Percentiles rank a stretch among this genome's conserved stretches.
Conservation (phyloP, 2,329 filamentous ascomycete species). For the Fusarium aywerte region DNA sequence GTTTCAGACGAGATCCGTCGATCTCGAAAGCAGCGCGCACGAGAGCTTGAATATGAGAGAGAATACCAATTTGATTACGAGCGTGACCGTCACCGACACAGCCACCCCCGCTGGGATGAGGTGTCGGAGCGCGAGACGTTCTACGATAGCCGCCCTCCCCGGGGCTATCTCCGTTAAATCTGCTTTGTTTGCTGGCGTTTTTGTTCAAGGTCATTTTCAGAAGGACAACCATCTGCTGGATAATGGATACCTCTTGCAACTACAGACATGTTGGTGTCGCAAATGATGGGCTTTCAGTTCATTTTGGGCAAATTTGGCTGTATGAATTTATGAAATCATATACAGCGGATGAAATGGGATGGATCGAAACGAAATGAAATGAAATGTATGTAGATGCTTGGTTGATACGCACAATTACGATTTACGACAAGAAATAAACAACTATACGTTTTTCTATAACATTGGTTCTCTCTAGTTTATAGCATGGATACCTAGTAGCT, state of each 20-base stretch:
- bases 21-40: constrained; percentile 62
- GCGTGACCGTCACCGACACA: constrained; percentile 53
- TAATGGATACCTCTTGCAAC: constrained; percentile 31
- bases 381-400: constrained; percentile 38
- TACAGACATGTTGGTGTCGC: constrained; percentile 32
- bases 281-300: constrained; percentile 20
- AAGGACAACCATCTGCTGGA: constrained; percentile 20
- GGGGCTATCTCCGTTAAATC: constrained; percentile 45
- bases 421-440: constrained; percentile 37
- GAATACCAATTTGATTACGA: constrained; percentile 65
- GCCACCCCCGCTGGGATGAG: constrained; percentile 63
- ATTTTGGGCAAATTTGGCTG: constrained; percentile 30
- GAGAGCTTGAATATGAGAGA: constrained; percentile 69
- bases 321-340: constrained; percentile 40
- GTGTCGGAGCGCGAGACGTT: constrained; percentile 75
- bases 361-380: constrained; percentile 3
- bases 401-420: constrained; percentile 34
- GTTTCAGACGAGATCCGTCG: constrained; percentile 84
- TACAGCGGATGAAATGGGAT: constrained; percentile 31
- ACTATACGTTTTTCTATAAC: background rate
- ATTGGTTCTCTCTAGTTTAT: background rate
- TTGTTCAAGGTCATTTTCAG: constrained; percentile 22
- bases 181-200: constrained; percentile 33
- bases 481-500: background rate
- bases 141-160: constrained; percentile 63